phyloP scores from a whole-genome alignment of 2,329 filamentous ascomycete species.

The Fusarium sp. region DNA sequence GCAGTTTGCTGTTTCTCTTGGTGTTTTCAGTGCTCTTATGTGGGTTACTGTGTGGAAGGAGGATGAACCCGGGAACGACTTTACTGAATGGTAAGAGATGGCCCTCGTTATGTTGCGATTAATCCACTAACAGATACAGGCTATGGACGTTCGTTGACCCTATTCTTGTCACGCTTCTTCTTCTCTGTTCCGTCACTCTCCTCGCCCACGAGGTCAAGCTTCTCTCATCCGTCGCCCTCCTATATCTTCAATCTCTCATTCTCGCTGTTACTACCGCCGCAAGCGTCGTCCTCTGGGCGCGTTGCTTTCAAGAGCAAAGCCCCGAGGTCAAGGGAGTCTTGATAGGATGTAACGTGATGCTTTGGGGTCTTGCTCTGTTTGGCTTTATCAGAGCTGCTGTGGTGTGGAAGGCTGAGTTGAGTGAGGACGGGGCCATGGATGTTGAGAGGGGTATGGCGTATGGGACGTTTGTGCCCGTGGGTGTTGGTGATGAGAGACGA shows the following conservation, averaged over 20 bases:
- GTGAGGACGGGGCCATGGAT: constrained; percentile 9
- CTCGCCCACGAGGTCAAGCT: constrained; percentile 43
- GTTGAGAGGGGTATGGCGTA: constrained; percentile 24
- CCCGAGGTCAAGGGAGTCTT: constrained; percentile 41
- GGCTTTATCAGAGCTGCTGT: constrained; percentile 46
- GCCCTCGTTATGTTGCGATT: fast-evolving
- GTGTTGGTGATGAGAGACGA: constrained; percentile 5
- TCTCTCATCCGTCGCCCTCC: constrained; percentile 42
- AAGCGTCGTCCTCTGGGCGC: constrained; percentile 36
- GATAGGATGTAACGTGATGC: constrained; percentile 43
- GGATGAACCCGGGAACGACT: constrained; percentile 33
- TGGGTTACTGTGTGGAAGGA: constrained; percentile 45
- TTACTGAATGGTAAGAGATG: constrained; percentile 42
- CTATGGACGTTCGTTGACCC: constrained; percentile 44
- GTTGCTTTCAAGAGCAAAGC: constrained; percentile 39
- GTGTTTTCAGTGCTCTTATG: constrained; percentile 43
- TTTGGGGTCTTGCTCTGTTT: constrained; percentile 45
- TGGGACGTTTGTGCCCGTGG: constrained; percentile 37
- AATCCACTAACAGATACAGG: constrained; percentile 29
- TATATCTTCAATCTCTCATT: constrained; percentile 46
- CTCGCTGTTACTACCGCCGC: constrained; percentile 37
- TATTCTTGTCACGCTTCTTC: constrained; percentile 25
- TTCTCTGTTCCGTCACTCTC: constrained; percentile 41
- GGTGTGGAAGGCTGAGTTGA: constrained; percentile 42
- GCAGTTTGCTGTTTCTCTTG: constrained; percentile 42